A percentile compares a stretch with the other conserved stretches of the same genome.
Evolutionary conservation across 2,329 filamentous ascomycete species (phyloP).

Genomic region (Chaetomiaceae sp.): DNA sequence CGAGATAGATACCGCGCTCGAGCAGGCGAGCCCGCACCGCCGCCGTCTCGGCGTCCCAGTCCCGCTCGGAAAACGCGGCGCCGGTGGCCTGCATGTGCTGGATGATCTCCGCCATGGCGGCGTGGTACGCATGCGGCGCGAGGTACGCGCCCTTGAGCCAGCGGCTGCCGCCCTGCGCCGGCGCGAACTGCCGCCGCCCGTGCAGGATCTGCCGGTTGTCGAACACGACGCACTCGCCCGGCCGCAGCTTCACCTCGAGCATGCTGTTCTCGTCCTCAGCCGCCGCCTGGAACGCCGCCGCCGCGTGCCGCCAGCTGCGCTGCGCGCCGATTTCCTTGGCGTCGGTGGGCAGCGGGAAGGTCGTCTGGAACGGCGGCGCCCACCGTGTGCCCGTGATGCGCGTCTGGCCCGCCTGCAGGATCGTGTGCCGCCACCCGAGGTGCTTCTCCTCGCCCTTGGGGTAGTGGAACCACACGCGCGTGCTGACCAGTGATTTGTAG

Average conservation of each 20-base stretch:
- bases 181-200: slow-evolving; percentile 70
- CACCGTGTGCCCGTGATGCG: slow-evolving; percentile 49
- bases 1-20: no score
- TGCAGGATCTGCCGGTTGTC: slow-evolving; percentile 83
- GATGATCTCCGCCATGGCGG: not conserved
- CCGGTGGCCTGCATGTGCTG: not conserved
- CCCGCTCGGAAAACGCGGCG: no score
- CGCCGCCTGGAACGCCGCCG: slow-evolving; percentile 49
- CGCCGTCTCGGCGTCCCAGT: no score
- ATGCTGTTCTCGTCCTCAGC: slow-evolving; percentile 54
- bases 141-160: slow-evolving; percentile 88
- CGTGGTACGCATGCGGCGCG: slow-evolving; percentile 6
- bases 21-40: no score
- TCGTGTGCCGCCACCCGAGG: slow-evolving; percentile 40
- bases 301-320: slow-evolving; percentile 32
- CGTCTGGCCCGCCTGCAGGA: slow-evolving; percentile 41
- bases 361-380: slow-evolving; percentile 74
- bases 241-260: slow-evolving; percentile 65
- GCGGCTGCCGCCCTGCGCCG: slow-evolving; percentile 53
- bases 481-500: no score
- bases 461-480: slow-evolving; percentile 73
- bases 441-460: slow-evolving; percentile 60
- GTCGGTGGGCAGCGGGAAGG: slow-evolving; percentile 31
- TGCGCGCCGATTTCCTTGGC: slow-evolving; percentile 7
- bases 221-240: slow-evolving; percentile 90